Evolutionary conservation across 2,329 filamentous ascomycete species (phyloP).

Genomic region (Dactylellina leptospora): DNA sequence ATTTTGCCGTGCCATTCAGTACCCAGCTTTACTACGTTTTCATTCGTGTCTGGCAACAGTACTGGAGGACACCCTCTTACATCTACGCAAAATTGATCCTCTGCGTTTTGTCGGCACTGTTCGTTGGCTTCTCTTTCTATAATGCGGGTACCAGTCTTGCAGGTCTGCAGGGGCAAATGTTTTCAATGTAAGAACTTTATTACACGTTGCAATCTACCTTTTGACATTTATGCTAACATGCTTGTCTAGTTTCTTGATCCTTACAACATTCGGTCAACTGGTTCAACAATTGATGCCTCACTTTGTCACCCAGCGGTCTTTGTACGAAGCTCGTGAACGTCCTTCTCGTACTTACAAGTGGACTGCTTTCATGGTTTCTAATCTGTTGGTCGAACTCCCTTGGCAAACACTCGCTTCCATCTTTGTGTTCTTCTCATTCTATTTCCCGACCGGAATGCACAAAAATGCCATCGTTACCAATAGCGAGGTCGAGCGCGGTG

Average conservation of each 20-base stretch:
- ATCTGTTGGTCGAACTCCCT: slow-evolving; percentile 84
- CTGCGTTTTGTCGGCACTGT: slow-evolving; percentile 70
- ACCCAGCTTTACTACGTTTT: slow-evolving; percentile 74
- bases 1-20: slow-evolving; percentile 81
- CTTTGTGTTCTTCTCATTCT: slow-evolving; percentile 82
- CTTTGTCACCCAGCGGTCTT: slow-evolving; percentile 79
- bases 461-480: slow-evolving; percentile 72
- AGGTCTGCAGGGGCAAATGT: slow-evolving; percentile 86
- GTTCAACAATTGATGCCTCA: slow-evolving; percentile 85
- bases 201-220: not conserved
- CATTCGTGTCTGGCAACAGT: slow-evolving; percentile 83
- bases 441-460: slow-evolving; percentile 84
- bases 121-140: slow-evolving; percentile 84
- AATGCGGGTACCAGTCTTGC: slow-evolving; percentile 75
- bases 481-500: slow-evolving; percentile 74
- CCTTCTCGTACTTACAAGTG: slow-evolving; percentile 85
- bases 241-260: slow-evolving; percentile 71
- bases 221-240: not conserved
- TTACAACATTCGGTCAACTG: slow-evolving; percentile 82
- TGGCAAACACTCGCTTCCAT: slow-evolving; percentile 83
- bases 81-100: slow-evolving; percentile 83
- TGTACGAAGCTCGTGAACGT: slow-evolving; percentile 89
- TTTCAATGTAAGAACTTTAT: slow-evolving; percentile 72
- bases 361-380: slow-evolving; percentile 83
- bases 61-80: slow-evolving; percentile 89